Base-by-base conservation (phyloP, 345 rosid genomes). In the Salix koriyanagi region DNA sequence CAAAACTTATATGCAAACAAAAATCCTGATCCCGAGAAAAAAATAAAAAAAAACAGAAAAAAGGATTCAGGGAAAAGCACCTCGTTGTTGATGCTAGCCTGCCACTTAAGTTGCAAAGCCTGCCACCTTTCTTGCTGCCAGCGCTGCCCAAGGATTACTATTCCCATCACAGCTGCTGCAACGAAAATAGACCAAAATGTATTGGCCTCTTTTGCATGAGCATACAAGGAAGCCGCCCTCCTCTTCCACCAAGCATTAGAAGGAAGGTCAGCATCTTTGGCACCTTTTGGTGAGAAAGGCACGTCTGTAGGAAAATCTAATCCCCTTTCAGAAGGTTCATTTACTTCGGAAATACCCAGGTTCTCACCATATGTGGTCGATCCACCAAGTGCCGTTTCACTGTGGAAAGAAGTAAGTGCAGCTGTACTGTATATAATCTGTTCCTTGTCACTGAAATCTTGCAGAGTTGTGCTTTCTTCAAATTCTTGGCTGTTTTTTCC, bases 51-150 rank as follows among this genome's bases (percentile, higher is more conserved):
- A 32, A 61, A 37, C 34, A 8, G 36, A 46, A 7, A 7, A 11
- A 16, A 1, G 21, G 37, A 11, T n/a, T 14, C 16, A 41, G 18
- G 60, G 41, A 44, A 52, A 70, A 66, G 61, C 81, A 95, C 99
- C 97, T 93, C 96, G 54, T 85, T 79, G 44, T 80, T 87, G 85
- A 88, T 74, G 82, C 87, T 88, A 68, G 87, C 75, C 34, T 90
- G 96, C 97, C 96, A 92, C 74, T 86, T 96, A 76, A 87, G 90
- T 37, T 92, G 98, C 89, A 94, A 84, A 80, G 83, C 84, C 77
- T 91, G 94, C 98, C 94, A 90, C 89, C 91, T 92, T 71, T 96
- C 98, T 71, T 90, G 97, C 70, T 86, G 98, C 99, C 97, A 94
- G n/a, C 84, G 95, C 79, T 94, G 98, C 76, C 99, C 96, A 73